Evolutionary conservation across 306 rosid species (phyloP).

Genomic region (Cucurbita pepo): DNA sequence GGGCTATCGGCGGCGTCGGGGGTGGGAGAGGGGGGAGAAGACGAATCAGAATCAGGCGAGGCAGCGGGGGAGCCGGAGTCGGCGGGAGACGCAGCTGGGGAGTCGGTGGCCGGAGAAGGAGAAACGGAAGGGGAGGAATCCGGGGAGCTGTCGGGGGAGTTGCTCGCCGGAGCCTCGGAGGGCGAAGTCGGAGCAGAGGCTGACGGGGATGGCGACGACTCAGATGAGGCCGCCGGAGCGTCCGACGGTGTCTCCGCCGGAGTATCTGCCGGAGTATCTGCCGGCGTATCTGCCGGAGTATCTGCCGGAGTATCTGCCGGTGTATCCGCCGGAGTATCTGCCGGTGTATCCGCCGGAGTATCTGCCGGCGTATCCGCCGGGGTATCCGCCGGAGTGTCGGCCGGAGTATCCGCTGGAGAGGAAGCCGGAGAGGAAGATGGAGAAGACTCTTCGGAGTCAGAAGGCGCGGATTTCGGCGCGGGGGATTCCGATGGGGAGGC

Average conservation of each 20-base stretch:
- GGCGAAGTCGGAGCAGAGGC: background rate
- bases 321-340: too few species aligned
- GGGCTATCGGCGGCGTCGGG: background rate
- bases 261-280: too few species aligned
- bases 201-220: background rate
- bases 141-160: background rate
- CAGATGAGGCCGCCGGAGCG: background rate
- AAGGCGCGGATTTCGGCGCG: background rate
- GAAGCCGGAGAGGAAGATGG: background rate
- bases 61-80: background rate
- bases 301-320: too few species aligned
- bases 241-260: background rate
- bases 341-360: too few species aligned
- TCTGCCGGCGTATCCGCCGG: too few species aligned
- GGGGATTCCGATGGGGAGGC: background rate
- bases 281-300: too few species aligned
- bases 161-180: background rate
- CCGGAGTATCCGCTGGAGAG: too few species aligned
- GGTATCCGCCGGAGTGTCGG: too few species aligned
- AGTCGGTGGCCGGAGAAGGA: background rate
- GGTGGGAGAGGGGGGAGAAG: background rate
- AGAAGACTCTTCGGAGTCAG: background rate
- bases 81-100: background rate
- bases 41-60: background rate
- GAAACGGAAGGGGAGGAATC: background rate